Evolutionary conservation across 2,329 filamentous ascomycete genomes (phyloP), one percentile per base, ranked within the genome.

Genomic region (Colletotrichum filicis): DNA sequence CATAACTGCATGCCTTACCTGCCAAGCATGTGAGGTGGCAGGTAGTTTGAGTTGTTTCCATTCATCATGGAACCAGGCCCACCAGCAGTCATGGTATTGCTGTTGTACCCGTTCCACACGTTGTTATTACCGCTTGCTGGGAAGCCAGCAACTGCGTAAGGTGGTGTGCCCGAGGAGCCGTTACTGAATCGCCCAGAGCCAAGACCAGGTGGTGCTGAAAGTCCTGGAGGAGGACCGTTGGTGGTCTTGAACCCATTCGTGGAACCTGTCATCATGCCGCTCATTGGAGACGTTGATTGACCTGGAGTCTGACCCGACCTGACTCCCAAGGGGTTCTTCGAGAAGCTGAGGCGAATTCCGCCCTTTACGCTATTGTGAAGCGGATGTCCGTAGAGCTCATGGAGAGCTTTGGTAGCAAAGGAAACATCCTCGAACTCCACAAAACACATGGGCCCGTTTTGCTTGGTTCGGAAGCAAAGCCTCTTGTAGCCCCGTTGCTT

Each of bases 401-500:
- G 91, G 3, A 98, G 88, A 1, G 95, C 93, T 83, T 97, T 97
- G 55, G 96, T 98, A 0, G 97, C 96, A 79, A 95, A 96, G 1
- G 94, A 93, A 12, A 97, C 89, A 78, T 98, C 95, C 79, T 98
- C 96, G 77, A 98, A 99, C 82, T 99, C 97, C 49, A 99, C 97
- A 82, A 98, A 98, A 81, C 97, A 98, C 95, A 98, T 98, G 2
- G 96, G 96, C 0, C 96, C 96, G 77, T 98, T 98, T 76, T 94
- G 91, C 85, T 98, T 98, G 66, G 95, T 97, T 42, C 96, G 91
- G 87, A 98, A 98, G 80, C 95, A 98, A 8, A 99, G 91, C 32
- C 97, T 90, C 84, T 97, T 98, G 86, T 98, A 99, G 4, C 97
- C 97, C 60, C 95, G 92, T 81, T 97, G 94, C 83, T 95, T 96